Evolutionary conservation across 2,329 filamentous ascomycete species (phyloP).

Genomic region (Nothopassalora personata): DNA sequence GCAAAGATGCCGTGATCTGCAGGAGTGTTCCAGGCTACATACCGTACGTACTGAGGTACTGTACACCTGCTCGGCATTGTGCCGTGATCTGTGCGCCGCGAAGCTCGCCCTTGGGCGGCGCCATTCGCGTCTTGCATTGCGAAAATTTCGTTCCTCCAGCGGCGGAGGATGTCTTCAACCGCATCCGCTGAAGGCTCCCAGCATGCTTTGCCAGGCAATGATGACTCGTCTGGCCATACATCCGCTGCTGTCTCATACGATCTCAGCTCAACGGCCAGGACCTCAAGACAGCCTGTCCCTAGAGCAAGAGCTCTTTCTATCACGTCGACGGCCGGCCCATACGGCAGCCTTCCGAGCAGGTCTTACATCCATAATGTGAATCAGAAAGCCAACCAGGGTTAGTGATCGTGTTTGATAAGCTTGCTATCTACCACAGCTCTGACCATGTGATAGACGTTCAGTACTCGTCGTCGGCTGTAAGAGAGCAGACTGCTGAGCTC

Average conservation of each 20-base stretch:
- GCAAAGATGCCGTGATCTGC: background rate
- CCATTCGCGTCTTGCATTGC: conserved; percentile 13
- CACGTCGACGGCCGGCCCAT: conserved; percentile 10
- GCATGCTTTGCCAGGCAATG: conserved; percentile 1
- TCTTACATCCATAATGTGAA: conserved; percentile 33
- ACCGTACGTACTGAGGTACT: no score
- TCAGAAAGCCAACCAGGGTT: conserved; percentile 16
- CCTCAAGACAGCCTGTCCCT: background rate
- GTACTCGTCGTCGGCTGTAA: conserved; percentile 36
- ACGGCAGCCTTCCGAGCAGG: conserved; percentile 27
- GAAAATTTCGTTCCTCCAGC: conserved; percentile 21
- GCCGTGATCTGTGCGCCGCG: background rate
- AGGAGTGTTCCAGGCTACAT: background rate
- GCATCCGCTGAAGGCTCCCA: conserved; percentile 4
- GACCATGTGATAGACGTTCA: conserved; percentile 37
- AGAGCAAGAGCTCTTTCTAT: conserved; percentile 10
- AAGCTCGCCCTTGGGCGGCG: conserved; percentile 7
- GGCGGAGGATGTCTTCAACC: conserved; percentile 20
- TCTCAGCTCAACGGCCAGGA: background rate
- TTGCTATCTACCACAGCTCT: background rate
- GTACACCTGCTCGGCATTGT: background rate
- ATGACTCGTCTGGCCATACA: conserved; percentile 7
- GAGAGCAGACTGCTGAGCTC: conserved; percentile 36
- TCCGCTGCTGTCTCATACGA: conserved; percentile 2
- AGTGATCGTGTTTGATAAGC: background rate